Evolutionary conservation across 2,329 filamentous ascomycete genomes (phyloP).

Genomic region (Lachnellula hyalina): DNA sequence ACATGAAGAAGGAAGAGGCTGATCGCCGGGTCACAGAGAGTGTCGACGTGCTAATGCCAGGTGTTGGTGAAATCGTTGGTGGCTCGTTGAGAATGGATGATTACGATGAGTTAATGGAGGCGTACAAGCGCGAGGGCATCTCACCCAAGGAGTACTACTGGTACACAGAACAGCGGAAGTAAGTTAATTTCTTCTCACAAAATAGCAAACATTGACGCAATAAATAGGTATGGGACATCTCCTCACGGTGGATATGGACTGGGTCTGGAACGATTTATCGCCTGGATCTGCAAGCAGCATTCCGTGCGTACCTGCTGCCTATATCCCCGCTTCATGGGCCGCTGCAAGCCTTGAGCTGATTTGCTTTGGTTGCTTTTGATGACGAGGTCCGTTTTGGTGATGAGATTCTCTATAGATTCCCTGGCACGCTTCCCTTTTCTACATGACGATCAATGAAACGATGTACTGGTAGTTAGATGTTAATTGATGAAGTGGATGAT

Average conservation of each 20-base stretch:
- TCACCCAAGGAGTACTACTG: conserved; percentile 87
- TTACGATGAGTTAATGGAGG: conserved; percentile 82
- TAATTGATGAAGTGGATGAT: too few species aligned
- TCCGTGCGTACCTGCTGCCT: conserved; percentile 63
- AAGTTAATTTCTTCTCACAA: conserved; percentile 36
- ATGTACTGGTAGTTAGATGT: background rate
- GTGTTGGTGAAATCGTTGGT: conserved; percentile 94
- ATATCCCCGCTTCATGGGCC: conserved; percentile 76
- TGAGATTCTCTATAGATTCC: background rate
- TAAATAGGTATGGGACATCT: conserved; percentile 73
- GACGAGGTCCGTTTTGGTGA: background rate
- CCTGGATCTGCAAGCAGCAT: conserved; percentile 60
- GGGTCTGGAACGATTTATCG: conserved; percentile 73
- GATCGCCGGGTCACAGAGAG: conserved; percentile 86
- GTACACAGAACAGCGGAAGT: conserved; percentile 95
- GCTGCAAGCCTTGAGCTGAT: conserved; percentile 62
- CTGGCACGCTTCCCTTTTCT: background rate
- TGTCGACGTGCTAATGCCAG: conserved; percentile 82
- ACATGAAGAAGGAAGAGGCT: conserved; percentile 85
- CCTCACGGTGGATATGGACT: conserved; percentile 81
- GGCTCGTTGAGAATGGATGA: conserved; percentile 95
- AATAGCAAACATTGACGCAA: conserved; percentile 1
- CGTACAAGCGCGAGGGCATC: conserved; percentile 83
- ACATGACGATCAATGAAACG: too few species aligned
- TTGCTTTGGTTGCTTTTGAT: conserved; percentile 3